phyloP scores from a whole-genome alignment of 306 rosid species.

The Vigna mungo region DNA sequence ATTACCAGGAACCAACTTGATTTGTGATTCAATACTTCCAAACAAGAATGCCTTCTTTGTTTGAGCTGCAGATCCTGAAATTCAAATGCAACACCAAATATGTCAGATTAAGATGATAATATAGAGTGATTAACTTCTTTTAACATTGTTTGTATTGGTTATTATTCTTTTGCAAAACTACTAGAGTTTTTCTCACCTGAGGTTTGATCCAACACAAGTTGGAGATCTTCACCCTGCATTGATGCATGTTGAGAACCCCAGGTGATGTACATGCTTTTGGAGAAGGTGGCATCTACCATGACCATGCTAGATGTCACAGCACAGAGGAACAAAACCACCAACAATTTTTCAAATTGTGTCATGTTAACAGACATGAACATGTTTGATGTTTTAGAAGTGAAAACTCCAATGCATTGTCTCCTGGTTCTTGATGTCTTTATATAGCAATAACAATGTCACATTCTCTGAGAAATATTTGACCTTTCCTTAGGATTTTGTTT shows the following conservation, averaged over 20 bases:
- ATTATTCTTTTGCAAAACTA: no score
- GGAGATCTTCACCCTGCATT: constrained; percentile 67
- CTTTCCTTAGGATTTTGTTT: constrained; percentile 38
- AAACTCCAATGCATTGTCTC: constrained; percentile 39
- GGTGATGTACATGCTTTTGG: constrained; percentile 65
- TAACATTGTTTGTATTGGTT: background rate
- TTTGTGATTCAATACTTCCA: constrained; percentile 72
- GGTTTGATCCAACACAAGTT: constrained; percentile 69
- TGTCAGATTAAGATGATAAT: constrained; percentile 11
- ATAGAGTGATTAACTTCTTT: constrained; percentile 8
- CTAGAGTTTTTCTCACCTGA: constrained; percentile 55
- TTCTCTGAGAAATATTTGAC: constrained; percentile 44
- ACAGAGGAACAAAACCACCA: constrained; percentile 46
- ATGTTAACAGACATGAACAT: constrained; percentile 41
- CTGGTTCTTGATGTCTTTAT: constrained; percentile 49
- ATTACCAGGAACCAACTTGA: constrained; percentile 73
- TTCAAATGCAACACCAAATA: constrained; percentile 3
- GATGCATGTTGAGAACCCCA: constrained; percentile 69
- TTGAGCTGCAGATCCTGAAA: constrained; percentile 78
- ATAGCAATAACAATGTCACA: constrained; percentile 35
- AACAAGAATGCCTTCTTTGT: constrained; percentile 75
- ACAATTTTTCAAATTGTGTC: constrained; percentile 50
- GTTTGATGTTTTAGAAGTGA: constrained; percentile 29
- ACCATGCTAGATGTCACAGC: constrained; percentile 41
- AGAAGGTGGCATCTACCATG: constrained; percentile 55